Base-by-base conservation (phyloP, 2,329 filamentous ascomycete species). In the Paecilomyces fulvus region DNA sequence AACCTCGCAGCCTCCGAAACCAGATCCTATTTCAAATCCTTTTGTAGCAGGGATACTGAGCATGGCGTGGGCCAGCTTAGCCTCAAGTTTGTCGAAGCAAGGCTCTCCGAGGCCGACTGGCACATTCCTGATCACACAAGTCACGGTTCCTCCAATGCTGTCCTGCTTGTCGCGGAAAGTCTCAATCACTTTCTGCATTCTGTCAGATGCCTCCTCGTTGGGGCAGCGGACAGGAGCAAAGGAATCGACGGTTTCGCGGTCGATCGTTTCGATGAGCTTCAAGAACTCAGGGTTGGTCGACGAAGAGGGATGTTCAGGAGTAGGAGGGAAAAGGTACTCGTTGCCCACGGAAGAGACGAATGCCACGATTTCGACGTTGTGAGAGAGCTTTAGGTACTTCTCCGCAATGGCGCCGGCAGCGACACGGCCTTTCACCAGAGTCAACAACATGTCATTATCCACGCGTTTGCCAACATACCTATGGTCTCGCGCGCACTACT, bases 401-500 rank as follows among this genome's bases (percentile, higher is more conserved):
- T 99, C 92, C 37, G 90, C 90, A 64, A 97, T 90, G 49, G 91
- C 89, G 57, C 92, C 91, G 20, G 92, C 92, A 53, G 92, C 92
- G 21, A 97, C 92, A 64, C 92, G 84, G 61, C 84, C 83, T 84
- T 43, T 43, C 58, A 52, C 30, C 11, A n/a, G 30, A n/a, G 49
- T 48, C 17, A 20, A 20, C 49, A 23, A 12, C 31, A 53, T 3
- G n/a, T 23, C 20, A 25, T 53, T 17, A 12, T 11, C 25, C 17
- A 25, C 20, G 56, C 30, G 28, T 28, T 23, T 33, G 3, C 25
- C 23, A 30, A 59, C 66, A 66, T 69, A 83, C 88, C 90, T 69
- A 97, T 96, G 10, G 92, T 97, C 80, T 97, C 92, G 62, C 92
- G 81, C n/a, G 94, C 94, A 71, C 87, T 92, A 71, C 88, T 92